phyloP scores from a whole-genome alignment of 805 yeast genomes.

The Zygoascus flipseniorum region DNA sequence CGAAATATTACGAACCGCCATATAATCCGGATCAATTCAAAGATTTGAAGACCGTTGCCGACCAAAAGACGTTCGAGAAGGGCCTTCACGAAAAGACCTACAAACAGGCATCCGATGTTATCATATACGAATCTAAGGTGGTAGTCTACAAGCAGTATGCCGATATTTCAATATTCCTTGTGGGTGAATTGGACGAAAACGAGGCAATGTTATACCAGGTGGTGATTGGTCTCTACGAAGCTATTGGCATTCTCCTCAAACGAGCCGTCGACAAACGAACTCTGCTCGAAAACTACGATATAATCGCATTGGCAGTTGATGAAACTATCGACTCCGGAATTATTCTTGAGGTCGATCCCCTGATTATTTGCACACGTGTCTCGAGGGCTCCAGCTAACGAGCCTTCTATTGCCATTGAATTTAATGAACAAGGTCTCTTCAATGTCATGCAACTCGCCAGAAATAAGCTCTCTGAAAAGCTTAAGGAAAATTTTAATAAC shows the following conservation, averaged over 20 bases:
- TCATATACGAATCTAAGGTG: constrained; percentile 68
- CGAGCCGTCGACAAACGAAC: constrained; percentile 67
- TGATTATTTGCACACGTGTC: constrained; percentile 80
- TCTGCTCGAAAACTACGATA: constrained; percentile 74
- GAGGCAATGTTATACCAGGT: constrained; percentile 73
- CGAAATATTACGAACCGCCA: constrained; percentile 76
- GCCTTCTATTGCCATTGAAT: constrained; percentile 32
- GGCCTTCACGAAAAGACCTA: constrained; percentile 65
- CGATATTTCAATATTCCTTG: constrained; percentile 63
- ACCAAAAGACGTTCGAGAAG: constrained; percentile 72
- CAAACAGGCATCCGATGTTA: constrained; percentile 71
- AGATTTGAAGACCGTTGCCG: constrained; percentile 39
- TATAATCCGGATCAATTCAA: constrained; percentile 27
- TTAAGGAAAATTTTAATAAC: constrained; percentile 31
- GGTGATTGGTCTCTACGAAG: constrained; percentile 69
- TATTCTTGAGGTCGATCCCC: constrained; percentile 81
- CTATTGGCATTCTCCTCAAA: constrained; percentile 66
- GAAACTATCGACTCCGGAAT: constrained; percentile 93
- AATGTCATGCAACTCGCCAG: constrained; percentile 85
- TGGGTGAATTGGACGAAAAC: constrained; percentile 75
- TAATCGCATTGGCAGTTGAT: constrained; percentile 78
- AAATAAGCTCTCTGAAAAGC: constrained; percentile 52
- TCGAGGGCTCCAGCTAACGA: constrained; percentile 79
- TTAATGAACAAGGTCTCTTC: constrained; percentile 43
- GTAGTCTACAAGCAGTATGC: constrained; percentile 81